Conservation (phyloP, 352 stramenopile genomes). For the Globisporangium iwayamae region DNA sequence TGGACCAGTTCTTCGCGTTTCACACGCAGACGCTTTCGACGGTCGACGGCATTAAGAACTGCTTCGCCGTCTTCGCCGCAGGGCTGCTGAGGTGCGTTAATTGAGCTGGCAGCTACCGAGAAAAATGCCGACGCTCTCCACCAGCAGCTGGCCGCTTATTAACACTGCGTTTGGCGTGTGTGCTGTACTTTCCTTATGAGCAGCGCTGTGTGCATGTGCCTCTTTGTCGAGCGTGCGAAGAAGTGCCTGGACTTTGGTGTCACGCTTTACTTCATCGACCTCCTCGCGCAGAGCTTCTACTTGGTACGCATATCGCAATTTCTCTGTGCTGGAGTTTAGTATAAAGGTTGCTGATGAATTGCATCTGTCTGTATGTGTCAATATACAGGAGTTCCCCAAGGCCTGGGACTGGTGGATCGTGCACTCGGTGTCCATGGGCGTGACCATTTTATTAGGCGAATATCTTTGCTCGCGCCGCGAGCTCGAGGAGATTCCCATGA, state of each 20-base stretch:
- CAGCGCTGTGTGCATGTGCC: slow-evolving; percentile 64
- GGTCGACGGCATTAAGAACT: slow-evolving; percentile 81
- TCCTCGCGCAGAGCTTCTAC: slow-evolving; percentile 82
- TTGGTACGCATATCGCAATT: slow-evolving; percentile 31
- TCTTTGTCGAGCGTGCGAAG: slow-evolving; percentile 88
- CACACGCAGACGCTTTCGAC: slow-evolving; percentile 72
- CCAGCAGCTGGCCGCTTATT: background rate
- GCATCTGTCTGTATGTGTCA: too few species aligned
- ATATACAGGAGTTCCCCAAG: slow-evolving; percentile 69
- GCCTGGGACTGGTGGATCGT: slow-evolving; percentile 88
- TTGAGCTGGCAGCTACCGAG: background rate
- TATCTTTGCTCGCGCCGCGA: slow-evolving; percentile 86
- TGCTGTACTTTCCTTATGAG: slow-evolving; percentile 5
- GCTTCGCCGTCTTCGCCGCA: slow-evolving; percentile 57
- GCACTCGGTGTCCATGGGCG: slow-evolving; percentile 53
- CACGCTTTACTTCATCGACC: slow-evolving; percentile 86
- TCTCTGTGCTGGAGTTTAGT: too few species aligned
- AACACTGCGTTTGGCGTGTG: background rate
- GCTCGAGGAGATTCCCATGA: slow-evolving; percentile 87
- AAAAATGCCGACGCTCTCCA: background rate
- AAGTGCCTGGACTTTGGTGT: slow-evolving; percentile 91
- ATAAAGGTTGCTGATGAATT: too few species aligned
- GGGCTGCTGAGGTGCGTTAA: slow-evolving; percentile 40
- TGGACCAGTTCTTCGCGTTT: slow-evolving; percentile 87
- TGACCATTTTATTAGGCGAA: slow-evolving; percentile 84